Conservation (phyloP, 2,329 filamentous ascomycete species). For the Calonectria naviculata region DNA sequence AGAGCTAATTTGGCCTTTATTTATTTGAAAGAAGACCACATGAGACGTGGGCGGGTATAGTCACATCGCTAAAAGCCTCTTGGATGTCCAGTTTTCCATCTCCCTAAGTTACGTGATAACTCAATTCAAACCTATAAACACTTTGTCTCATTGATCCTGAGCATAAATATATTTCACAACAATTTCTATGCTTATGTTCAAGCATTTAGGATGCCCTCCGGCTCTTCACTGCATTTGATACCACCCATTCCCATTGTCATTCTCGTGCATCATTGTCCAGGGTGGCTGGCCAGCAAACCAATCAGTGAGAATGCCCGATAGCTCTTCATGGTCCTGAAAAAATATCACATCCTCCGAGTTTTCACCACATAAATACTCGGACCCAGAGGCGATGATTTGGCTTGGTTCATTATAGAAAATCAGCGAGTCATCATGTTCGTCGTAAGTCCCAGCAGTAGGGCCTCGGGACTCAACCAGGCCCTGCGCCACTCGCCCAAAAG, state of each 20-base stretch:
- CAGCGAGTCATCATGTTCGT: neutral
- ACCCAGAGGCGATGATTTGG: neutral
- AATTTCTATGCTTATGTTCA: too few relatives aligned
- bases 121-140: too few relatives aligned
- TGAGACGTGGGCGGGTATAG: too few relatives aligned
- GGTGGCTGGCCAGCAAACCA: neutral
- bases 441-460: neutral
- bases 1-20: too few relatives aligned
- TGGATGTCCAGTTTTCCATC: too few relatives aligned
- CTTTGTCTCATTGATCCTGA: too few relatives aligned
- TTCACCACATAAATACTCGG: neutral
- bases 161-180: too few relatives aligned
- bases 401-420: neutral
- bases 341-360: neutral
- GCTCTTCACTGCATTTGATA: neutral
- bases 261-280: neutral
- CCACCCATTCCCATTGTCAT: neutral
- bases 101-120: too few relatives aligned
- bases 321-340: neutral
- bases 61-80: too few relatives aligned
- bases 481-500: constrained; percentile 25
- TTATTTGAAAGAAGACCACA: too few relatives aligned
- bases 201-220: too few relatives aligned
- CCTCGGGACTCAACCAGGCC: constrained; percentile 27
- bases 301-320: neutral